Conservation (phyloP, 139 green algal species). For the Microglena sp. region DNA sequence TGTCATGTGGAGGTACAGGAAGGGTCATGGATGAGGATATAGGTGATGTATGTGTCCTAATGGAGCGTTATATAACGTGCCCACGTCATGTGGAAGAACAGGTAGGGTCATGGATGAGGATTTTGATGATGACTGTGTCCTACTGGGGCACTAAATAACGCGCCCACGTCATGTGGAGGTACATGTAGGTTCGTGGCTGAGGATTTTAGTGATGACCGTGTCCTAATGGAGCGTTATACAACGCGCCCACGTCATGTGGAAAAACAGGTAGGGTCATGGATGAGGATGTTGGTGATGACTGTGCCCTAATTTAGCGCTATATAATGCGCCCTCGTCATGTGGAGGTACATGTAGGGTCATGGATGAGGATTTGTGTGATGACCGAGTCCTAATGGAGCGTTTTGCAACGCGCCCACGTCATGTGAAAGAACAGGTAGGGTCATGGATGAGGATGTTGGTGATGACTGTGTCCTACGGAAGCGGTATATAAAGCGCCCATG, state of each 20-base stretch:
- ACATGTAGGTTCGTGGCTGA: conserved; percentile 35
- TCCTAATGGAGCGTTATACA: conserved; percentile 80
- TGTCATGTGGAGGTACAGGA: background rate
- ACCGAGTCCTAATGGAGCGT: conserved; percentile 72
- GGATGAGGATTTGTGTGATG: conserved; percentile 55
- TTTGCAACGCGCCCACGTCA: conserved; percentile 67
- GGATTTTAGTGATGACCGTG: conserved; percentile 62
- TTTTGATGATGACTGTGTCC: conserved; percentile 22
- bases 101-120: background rate
- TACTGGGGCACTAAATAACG: conserved; percentile 74
- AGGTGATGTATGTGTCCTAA: background rate
- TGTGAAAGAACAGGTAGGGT: conserved; percentile 68
- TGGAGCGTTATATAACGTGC: background rate
- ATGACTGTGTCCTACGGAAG: no score
- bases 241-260: conserved; percentile 68
- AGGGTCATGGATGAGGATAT: background rate
- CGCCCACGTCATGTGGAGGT: conserved; percentile 77
- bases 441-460: background rate
- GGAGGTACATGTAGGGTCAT: conserved; percentile 59
- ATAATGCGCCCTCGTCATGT: conserved; percentile 67
- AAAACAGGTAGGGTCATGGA: conserved; percentile 45
- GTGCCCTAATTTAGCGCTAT: conserved; percentile 76
- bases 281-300: conserved; percentile 60
- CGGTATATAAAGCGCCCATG: background rate
- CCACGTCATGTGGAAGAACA: background rate